Conservation (phyloP, 1,284 basidiomycete genomes). For the Cystobasidiaceae sp. region DNA sequence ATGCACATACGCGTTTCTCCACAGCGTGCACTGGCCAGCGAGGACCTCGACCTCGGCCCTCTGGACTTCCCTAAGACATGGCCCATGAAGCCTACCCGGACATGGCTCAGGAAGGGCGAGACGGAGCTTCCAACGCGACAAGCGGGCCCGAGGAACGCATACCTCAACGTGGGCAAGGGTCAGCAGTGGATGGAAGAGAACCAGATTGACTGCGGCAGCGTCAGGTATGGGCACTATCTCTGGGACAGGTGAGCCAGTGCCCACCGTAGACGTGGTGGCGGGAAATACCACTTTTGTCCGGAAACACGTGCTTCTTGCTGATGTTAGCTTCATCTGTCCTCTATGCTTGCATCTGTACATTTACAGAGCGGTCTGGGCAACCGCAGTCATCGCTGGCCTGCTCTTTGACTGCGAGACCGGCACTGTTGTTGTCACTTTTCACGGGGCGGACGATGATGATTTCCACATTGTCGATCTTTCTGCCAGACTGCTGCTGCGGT, state of each 20-base stretch:
- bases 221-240: too few relatives aligned
- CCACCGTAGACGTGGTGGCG: too few relatives aligned
- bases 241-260: too few relatives aligned
- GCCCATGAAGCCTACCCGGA: too few relatives aligned
- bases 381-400: constrained; percentile 5
- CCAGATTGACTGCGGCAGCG: too few relatives aligned
- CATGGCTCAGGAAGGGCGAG: too few relatives aligned
- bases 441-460: not conserved
- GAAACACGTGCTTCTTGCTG: too few relatives aligned
- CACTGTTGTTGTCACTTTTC: not conserved
- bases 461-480: not conserved
- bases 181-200: too few relatives aligned
- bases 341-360: not conserved
- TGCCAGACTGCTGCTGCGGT: not conserved
- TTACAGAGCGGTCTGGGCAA: constrained; percentile 15
- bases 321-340: not conserved
- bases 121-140: too few relatives aligned
- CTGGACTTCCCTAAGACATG: constrained; percentile 5
- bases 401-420: constrained; percentile 6
- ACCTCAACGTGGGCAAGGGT: too few relatives aligned
- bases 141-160: too few relatives aligned
- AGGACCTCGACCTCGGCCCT: constrained; percentile 2
- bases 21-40: not conserved
- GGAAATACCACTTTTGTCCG: not conserved
- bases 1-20: constrained; percentile 12